Evolutionary conservation across 306 rosid species (phyloP), one percentile per base, ranked within the genome.

Genomic region (Cyclanthera cordifolia): DNA sequence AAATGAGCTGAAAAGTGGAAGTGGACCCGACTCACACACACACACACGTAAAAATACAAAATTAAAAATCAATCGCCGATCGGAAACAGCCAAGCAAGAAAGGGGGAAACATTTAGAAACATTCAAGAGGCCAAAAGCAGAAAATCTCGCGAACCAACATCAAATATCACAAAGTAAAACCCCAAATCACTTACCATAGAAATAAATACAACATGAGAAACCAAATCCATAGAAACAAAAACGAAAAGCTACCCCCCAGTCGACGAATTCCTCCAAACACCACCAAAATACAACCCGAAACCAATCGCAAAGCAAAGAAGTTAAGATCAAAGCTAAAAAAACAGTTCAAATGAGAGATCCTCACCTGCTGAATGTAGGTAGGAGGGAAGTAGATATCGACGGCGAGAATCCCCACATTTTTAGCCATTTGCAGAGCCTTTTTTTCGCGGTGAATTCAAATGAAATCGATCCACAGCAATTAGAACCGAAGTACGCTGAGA

Each of bases 361-460:
- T 76, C 49, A 92, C 99, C 97, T 94, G 99, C 53, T 83, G 90
- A 77, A 90, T 79, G 73, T 81, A 90, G 25, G 84, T 71, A 14
- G 91, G 90, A 73, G 99, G 99, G 82, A 94, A 94, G 79, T 90
- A 90, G 84, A 94, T 88, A 71, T 94, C 97, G 58, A 86, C 32
- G 66, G 97, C 99, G 85, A 94, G 91, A 78, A 94, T 86, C 25
- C 99, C 99, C 14, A 88, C 99, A 72, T 88, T 85, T 74, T 86
- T 83, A 23, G 87, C 94, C 98, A 93, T 93, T 79, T 77, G 39
- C 37, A 27, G 23, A 43, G 11, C 8, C 24, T 41, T 28, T 20
- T 7, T 1, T 4, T 23, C 16, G 23, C 21, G 16, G 8, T 53
- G 24, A 46, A 45, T 46, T 46, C 23, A 66, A 45, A 66, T 21